Base-by-base conservation (phyloP, 805 yeast species). In the Cyberlindnera japonica region DNA sequence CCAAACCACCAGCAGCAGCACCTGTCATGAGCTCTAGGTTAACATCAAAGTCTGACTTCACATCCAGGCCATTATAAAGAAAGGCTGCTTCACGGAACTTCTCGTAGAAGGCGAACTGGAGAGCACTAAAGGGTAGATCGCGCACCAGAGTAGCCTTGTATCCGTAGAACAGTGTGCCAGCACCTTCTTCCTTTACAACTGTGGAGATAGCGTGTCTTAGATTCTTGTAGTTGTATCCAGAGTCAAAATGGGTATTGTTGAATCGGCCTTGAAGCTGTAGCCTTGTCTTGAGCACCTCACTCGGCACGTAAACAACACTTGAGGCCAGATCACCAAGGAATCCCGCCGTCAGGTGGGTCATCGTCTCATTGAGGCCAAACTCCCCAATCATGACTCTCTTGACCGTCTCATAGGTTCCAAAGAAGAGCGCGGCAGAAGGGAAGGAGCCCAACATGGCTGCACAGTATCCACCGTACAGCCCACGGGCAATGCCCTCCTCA, bases 91-190 rank as follows among this genome's bases (percentile, higher is more conserved):
- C 71, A 54, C 95, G 71, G 51, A 83, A 82, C 57, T 78, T 76
- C 62, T 93, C 99, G 63, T 93, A 93, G 54, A 93, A 91, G 35
- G 98, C 95, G 67, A 93, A 83, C 59, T 93, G 99, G 38, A 93
- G 70, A 1, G 97, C 98, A 51, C 95, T 84, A 63, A 93, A 93
- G 6, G 99, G 99, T 50, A 93, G 66, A 58, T 93, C 99, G 48
- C 99, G 75, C 16, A 83, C 77, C 45, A 93, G 66, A 0, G 99
- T 93, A 20, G 97, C 98, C 61, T 85, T 89, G 65, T 91, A 93
- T 0, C 99, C 99, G 60, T 76, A 87, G 44, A 85, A 84, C 47
- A 93, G 69, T 0, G 97, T 81, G 11, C 72, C 64, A 35, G 72
- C 59, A 10, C 98, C 98, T 65, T 93, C 99, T 0, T 63, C 65